A percentile compares a stretch with the other conserved stretches of the same genome.
These are phyloP conservation scores for Phytophthora sp. DNA, from an alignment of 352 stramenopile genomes.

Conservation along the genomic window DNA sequence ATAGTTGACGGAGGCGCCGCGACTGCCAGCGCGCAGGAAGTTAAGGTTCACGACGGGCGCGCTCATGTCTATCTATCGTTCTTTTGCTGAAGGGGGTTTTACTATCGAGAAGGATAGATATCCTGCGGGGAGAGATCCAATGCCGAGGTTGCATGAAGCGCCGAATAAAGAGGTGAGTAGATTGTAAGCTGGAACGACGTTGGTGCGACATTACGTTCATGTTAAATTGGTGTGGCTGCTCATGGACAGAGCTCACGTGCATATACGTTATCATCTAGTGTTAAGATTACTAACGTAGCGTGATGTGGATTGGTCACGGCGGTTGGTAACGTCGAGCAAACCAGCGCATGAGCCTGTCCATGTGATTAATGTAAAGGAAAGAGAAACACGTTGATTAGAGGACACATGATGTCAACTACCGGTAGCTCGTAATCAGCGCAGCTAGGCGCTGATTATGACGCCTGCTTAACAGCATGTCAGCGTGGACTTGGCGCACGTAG, in stretches of 20 bases:
- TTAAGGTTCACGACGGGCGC: slow-evolving; percentile 65
- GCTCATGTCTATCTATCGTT: slow-evolving; percentile 34
- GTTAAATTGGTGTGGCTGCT: not conserved
- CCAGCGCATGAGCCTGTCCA: too few species aligned
- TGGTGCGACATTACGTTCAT: not conserved
- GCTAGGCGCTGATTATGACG: too few species aligned
- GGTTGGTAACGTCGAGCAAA: too few species aligned
- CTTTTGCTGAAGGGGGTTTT: slow-evolving; percentile 8
- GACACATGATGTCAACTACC: not conserved
- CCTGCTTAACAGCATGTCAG: not conserved
- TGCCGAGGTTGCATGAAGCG: slow-evolving; percentile 1
- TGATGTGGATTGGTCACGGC: too few species aligned
- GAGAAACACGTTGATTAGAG: too few species aligned
- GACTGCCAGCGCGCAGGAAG: slow-evolving; percentile 73
- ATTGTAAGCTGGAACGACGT: not conserved
- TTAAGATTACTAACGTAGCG: too few species aligned
- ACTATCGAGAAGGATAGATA: slow-evolving; percentile 14
- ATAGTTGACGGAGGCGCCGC: slow-evolving; percentile 69
- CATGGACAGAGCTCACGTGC: too few species aligned
- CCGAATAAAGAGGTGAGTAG: slow-evolving; percentile 1
- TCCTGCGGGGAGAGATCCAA: slow-evolving; percentile 6
- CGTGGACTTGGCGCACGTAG: too few species aligned
- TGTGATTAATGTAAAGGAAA: too few species aligned
- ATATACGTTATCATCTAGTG: too few species aligned
- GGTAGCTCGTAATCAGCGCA: slow-evolving; percentile 19